These are phyloP conservation scores for Nicotiana knightiana DNA, from an alignment of 257 asterid genomes.

Conservation along the genomic window DNA sequence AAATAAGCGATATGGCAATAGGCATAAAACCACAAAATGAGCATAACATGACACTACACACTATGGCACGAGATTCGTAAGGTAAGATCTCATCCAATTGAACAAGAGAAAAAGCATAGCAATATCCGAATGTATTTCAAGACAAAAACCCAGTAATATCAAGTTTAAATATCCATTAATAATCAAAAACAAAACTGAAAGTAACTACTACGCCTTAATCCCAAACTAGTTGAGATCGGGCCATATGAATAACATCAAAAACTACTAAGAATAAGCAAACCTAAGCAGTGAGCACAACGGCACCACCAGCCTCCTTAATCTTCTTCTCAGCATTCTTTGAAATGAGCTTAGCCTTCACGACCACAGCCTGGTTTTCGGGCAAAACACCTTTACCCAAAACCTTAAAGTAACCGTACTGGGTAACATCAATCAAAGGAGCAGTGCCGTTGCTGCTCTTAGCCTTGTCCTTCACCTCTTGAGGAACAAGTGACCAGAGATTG, in stretches of 20 bases:
- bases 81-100: neutral
- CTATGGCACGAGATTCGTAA: neutral
- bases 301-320: constrained; percentile 65
- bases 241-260: neutral
- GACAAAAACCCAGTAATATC: neutral
- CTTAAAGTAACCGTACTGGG: constrained; percentile 65
- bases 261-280: constrained; percentile 11
- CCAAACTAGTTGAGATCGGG: neutral
- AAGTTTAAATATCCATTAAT: neutral
- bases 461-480: constrained; percentile 55
- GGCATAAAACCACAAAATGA: neutral
- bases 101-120: neutral
- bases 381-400: constrained; percentile 55
- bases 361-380: constrained; percentile 37
- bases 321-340: constrained; percentile 60
- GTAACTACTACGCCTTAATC: neutral
- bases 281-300: constrained; percentile 59
- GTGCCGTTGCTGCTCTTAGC: constrained; percentile 27
- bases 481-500: constrained; percentile 53
- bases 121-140: neutral
- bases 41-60: neutral
- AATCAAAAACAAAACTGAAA: neutral
- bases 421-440: constrained; percentile 49
- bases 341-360: constrained; percentile 52
- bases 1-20: neutral